Base-by-base conservation (phyloP, 2,329 filamentous ascomycete genomes). In the Xylariaceae sp. region DNA sequence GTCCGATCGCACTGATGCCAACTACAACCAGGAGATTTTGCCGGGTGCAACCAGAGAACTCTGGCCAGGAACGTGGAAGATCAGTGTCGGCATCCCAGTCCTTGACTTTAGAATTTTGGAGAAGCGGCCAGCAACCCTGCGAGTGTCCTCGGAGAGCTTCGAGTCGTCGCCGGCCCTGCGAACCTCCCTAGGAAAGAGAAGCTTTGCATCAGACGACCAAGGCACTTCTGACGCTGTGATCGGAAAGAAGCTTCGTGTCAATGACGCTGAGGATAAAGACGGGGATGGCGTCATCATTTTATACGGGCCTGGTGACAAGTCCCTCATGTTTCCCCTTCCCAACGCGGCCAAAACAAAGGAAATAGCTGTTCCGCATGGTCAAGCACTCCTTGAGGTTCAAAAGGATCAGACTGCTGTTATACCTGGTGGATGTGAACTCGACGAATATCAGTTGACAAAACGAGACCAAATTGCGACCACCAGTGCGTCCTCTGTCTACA, bases 101-200 rank as follows among this genome's bases (percentile, higher is more conserved):
- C 68, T 83, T 33, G 81, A 84, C 63, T 83, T 83, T 54, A 73
- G 81, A 53, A 77, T 84, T 33, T 64, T 84, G 17, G 78, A 82
- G 63, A 82, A 80, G 65, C 74, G 75, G 5, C 76, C 75, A 11
- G 73, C 77, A 33, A 67, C 63, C 45, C 53, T 77, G 55, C 69
- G 74, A 17, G 53, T 61, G 51, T 67, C 51, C 50, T 64, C 54
- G 34, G 64, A 55, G 57, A 68, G 58, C 61, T 52, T 66, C 39
- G 60, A 61, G 33, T 61, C 66, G 10, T 68, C 68, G 9, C 53
- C 57, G 13, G 49, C 45, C 38, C 59, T 71, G 45, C 60, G 73
- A 38, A 75, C 72, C 53, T 73, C 76, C n/a, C 75, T 74, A 9
- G 72, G 74, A 10, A 84, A 84, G 64, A 71, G 81, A 40, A 74